phyloP scores from a whole-genome alignment of 495 filamentous ascomycete species.

The Parachaetomium inaequale region DNA sequence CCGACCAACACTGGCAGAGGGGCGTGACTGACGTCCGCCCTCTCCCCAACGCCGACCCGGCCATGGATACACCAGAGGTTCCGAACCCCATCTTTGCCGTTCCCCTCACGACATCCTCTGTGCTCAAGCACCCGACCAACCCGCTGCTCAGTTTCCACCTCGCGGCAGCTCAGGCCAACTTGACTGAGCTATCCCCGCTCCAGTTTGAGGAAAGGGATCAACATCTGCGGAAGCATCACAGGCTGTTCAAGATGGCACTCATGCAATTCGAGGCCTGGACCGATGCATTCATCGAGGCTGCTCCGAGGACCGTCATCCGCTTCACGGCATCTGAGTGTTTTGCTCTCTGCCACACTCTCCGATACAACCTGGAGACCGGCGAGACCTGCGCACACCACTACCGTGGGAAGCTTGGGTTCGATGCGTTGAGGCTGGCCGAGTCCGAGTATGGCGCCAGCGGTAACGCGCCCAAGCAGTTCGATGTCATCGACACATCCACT shows the following conservation, averaged over 20 bases:
- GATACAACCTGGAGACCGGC: slow-evolving; percentile 28
- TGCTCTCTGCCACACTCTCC: slow-evolving; percentile 45
- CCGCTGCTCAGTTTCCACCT: slow-evolving; percentile 48
- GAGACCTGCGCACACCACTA: slow-evolving; percentile 31
- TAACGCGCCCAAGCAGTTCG: slow-evolving; percentile 43
- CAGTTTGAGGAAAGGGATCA: not conserved
- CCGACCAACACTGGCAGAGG: slow-evolving; percentile 36
- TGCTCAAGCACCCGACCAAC: slow-evolving; percentile 43
- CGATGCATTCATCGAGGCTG: slow-evolving; percentile 27
- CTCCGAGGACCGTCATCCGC: slow-evolving; percentile 37
- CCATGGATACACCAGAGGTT: not conserved
- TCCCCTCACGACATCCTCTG: not conserved
- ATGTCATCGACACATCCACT: slow-evolving; percentile 59
- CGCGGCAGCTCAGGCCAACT: slow-evolving; percentile 27
- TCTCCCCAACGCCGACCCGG: not conserved
- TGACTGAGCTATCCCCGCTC: slow-evolving; percentile 20
- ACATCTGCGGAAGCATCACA: not conserved
- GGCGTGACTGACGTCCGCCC: slow-evolving; percentile 24
- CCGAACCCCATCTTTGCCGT: slow-evolving; percentile 39
- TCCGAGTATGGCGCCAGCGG: slow-evolving; percentile 36
- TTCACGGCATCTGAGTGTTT: slow-evolving; percentile 45
- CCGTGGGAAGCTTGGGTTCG: slow-evolving; percentile 21
- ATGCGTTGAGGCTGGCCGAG: slow-evolving; percentile 38
- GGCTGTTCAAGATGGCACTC: slow-evolving; percentile 22
- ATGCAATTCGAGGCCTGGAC: slow-evolving; percentile 37